These are phyloP conservation scores for apple (Malus domestica) DNA, from an alignment of 306 rosid species.

Conservation along the genomic window ASM211411v1 NC_041803.1:6413501-6414000, in stretches of 20 bases:
- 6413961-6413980: neutral
- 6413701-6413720: neutral
- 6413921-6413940: conserved; percentile 13
- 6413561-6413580: neutral
- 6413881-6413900: conserved; percentile 24
- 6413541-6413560: neutral
- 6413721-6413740: neutral
- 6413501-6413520: neutral
- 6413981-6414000: neutral
- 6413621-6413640: neutral
- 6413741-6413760: neutral
- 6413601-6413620: neutral
- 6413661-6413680: neutral
- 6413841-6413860: neutral
- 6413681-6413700: neutral
- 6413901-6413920: conserved; percentile 57
- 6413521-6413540: neutral
- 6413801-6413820: conserved; percentile 24
- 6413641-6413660: neutral
- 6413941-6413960: neutral
- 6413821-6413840: conserved; percentile 28
- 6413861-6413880: conserved; percentile 34
- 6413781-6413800: conserved; percentile 37
- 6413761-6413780: conserved; percentile 21
- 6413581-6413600: neutral